phyloP scores from a whole-genome alignment of 257 asterid genomes.

The Nicotiana otophora region DNA sequence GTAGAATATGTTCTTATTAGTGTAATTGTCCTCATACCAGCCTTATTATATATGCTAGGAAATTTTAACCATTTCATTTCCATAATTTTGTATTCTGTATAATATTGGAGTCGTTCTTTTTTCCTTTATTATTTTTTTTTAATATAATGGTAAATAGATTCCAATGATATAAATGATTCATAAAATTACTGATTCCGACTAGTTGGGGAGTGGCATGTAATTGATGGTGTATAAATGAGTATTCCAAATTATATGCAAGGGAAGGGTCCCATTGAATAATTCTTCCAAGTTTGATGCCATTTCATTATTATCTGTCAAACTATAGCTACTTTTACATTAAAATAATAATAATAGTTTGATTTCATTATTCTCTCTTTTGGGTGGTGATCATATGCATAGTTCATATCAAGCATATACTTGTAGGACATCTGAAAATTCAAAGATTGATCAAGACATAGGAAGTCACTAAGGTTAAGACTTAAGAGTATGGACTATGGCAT shows the following conservation, averaged over 20 bases:
- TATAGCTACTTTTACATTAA: background rate
- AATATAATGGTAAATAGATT: background rate
- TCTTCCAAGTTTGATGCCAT: constrained; percentile 5
- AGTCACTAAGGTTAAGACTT: background rate
- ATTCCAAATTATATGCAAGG: background rate
- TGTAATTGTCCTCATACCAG: background rate
- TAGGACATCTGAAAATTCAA: background rate
- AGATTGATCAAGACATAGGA: background rate
- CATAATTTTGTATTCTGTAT: background rate
- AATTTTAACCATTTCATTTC: background rate
- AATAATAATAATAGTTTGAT: background rate
- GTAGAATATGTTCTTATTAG: background rate
- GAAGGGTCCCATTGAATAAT: constrained; percentile 1
- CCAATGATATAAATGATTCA: background rate
- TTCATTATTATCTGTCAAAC: constrained; percentile 1
- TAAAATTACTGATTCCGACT: background rate
- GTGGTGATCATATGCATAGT: background rate
- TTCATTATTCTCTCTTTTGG: background rate
- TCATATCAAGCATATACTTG: constrained; percentile 6
- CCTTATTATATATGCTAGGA: background rate
- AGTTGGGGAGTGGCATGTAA: too few relatives aligned
- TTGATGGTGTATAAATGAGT: background rate
- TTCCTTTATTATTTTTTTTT: background rate
- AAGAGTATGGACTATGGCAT: background rate
- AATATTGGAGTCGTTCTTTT: background rate